Evolutionary conservation across 2,329 filamentous ascomycete genomes (phyloP), one percentile per base, ranked within the genome.

Genomic region (Diaporthe humulicola): DNA sequence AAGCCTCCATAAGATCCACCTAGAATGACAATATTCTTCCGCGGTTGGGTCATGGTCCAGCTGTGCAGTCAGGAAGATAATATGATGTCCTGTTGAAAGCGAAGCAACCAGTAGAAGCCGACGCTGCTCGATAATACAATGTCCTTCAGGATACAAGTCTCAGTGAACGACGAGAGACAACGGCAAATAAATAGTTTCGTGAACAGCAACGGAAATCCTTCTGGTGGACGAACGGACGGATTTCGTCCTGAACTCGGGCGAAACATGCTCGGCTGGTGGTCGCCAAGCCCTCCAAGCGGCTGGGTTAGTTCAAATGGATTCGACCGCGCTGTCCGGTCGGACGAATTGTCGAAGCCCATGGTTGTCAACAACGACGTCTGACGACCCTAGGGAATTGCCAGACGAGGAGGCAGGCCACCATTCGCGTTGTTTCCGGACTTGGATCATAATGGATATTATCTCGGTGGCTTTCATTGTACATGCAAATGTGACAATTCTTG

Each of bases 1-100:
- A 90, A 73, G 33, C 89, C 89, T 15, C 81, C 88, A 76, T 88
- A 90, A 14, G 88, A 90, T 28, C 85, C 88, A 33, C 89, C 89
- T 2, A 91, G 80, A 30, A 91, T 83, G 75, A 90, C 80, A 73
- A 90, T 87, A 73, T 83, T 85, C 50, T 83, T 84, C 14, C 3
- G 30, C 4, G 64, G 19, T 12, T 28, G 30, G 22, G 30, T 33
- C 64, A 52, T 67, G 2, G 6, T 52, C 2, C 7, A 52, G 45
- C 22, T 1, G 30, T 67, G 3, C 36, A 3, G 12, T 38, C 38
- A 22, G 30, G 14, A 25, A 22, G 45, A 30, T 15, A 7, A 30
- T 15, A 7, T 52, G 33, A 36, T 17, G 33, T 40, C 5, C 28
- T 36, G 6, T 64, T 22, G 25, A 25, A 25, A n/a, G 45, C 15